These are phyloP conservation scores for Trichaptum fuscoviolaceum DNA, from an alignment of 768 basidiomycete genomes.

Conservation along the genomic window DNA sequence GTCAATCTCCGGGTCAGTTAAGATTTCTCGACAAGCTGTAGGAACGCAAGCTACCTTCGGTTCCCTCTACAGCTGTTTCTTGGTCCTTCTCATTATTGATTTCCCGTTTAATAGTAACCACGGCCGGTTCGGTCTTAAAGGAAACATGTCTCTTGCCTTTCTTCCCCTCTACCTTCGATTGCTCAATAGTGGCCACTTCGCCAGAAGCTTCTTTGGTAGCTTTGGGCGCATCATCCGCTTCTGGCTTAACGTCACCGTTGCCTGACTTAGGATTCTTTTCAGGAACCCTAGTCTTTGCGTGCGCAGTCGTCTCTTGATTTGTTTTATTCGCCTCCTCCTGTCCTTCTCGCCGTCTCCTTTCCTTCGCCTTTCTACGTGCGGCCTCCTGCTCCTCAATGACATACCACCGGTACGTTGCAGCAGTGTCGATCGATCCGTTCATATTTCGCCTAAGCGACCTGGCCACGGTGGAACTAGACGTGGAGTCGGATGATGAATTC, in stretches of 20 bases:
- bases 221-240: constrained; percentile 18
- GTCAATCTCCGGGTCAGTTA: constrained; percentile 11
- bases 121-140: constrained; percentile 61
- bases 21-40: not conserved
- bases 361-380: not conserved
- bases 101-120: constrained; percentile 40
- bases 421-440: constrained; percentile 39
- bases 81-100: constrained; percentile 28
- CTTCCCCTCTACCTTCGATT: constrained; percentile 25
- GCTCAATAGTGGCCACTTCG: constrained; percentile 18
- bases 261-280: constrained; percentile 36
- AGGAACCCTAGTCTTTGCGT: constrained; percentile 20
- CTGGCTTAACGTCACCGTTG: constrained; percentile 22
- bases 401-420: constrained; percentile 43
- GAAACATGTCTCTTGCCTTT: constrained; percentile 67
- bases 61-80: constrained; percentile 16
- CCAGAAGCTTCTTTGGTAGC: constrained; percentile 16
- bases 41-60: constrained; percentile 39
- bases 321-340: not conserved
- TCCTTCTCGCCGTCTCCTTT: not conserved
- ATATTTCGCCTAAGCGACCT: constrained; percentile 42
- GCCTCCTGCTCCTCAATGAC: constrained; percentile 19
- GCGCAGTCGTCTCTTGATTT: not conserved
- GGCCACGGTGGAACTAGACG: constrained; percentile 20
- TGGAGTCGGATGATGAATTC: constrained; percentile 19